Evolutionary conservation across 2,329 filamentous ascomycete species (phyloP).

Genomic region (Hypoxylon sp.): DNA sequence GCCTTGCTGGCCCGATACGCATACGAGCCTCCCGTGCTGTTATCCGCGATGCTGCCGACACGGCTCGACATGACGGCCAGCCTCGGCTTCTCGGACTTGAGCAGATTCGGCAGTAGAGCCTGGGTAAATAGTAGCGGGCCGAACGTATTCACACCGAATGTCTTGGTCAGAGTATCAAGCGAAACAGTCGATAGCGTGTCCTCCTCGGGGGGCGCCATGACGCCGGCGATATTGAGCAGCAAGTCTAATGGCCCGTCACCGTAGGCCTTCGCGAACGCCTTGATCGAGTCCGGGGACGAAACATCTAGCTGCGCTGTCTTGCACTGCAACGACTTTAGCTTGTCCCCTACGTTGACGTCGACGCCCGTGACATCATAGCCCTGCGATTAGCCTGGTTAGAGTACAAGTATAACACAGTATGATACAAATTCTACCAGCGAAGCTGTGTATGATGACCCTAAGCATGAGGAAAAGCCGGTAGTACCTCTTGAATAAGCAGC

Average conservation of each 20-base stretch:
- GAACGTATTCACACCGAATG: slow-evolving; percentile 21
- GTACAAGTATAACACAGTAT: background rate
- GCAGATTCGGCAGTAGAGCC: slow-evolving; percentile 19
- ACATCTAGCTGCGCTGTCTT: slow-evolving; percentile 24
- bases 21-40: slow-evolving; percentile 21
- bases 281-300: slow-evolving; percentile 21
- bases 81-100: slow-evolving; percentile 9
- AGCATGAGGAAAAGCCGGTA: background rate
- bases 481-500: slow-evolving; percentile 43
- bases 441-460: background rate
- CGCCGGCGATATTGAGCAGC: slow-evolving; percentile 23
- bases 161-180: background rate
- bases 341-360: slow-evolving; percentile 36
- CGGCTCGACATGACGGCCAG: slow-evolving; percentile 30
- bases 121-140: slow-evolving; percentile 23
- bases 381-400: slow-evolving; percentile 11
- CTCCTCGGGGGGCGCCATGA: slow-evolving; percentile 3
- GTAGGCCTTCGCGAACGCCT: background rate
- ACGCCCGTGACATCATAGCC: slow-evolving; percentile 42
- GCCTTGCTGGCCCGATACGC: slow-evolving; percentile 33
- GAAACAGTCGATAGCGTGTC: slow-evolving; percentile 19
- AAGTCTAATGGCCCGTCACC: slow-evolving; percentile 21
- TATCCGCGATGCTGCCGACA: slow-evolving; percentile 23
- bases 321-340: slow-evolving; percentile 32
- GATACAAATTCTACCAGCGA: too few relatives aligned